phyloP scores from a whole-genome alignment of 2,329 filamentous ascomycete genomes.

The Coniella lustricola region DNA sequence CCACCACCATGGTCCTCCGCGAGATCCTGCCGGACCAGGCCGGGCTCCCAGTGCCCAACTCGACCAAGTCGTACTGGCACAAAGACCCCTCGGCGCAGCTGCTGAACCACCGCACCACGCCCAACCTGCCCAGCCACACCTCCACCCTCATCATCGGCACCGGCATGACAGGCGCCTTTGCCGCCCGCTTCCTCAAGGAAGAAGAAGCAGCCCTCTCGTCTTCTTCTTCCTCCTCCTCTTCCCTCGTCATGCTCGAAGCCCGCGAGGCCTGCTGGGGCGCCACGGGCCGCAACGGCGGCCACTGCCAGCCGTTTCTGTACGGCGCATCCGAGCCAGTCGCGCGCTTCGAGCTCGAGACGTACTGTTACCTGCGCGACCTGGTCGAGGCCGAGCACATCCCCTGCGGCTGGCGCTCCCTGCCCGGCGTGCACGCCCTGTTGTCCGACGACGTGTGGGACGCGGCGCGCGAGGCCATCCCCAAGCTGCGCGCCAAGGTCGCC shows the following conservation, averaged over 20 bases:
- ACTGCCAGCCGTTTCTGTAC: constrained; percentile 70
- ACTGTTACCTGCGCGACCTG: constrained; percentile 50
- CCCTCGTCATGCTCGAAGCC: constrained; percentile 69
- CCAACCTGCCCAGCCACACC: constrained; percentile 51
- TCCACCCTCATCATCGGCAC: constrained; percentile 69
- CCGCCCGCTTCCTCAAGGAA: constrained; percentile 54
- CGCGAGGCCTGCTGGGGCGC: constrained; percentile 76
- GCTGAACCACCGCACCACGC: constrained; percentile 60
- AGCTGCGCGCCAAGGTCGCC: constrained; percentile 44
- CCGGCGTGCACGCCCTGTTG: constrained; percentile 59
- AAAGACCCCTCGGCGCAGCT: constrained; percentile 57
- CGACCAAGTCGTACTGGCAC: constrained; percentile 69
- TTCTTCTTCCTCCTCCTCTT: constrained; percentile 27
- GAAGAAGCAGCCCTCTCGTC: constrained; percentile 23
- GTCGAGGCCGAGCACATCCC: constrained; percentile 50
- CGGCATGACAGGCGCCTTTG: constrained; percentile 70
- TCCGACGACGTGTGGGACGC: constrained; percentile 46
- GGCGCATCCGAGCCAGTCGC: constrained; percentile 52
- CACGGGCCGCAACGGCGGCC: constrained; percentile 69
- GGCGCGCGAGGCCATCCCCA: constrained; percentile 42
- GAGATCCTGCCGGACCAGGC: constrained; percentile 30
- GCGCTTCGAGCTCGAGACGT: constrained; percentile 67
- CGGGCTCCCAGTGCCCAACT: constrained; percentile 52
- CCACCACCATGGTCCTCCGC: constrained; percentile 19
- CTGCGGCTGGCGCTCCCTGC: constrained; percentile 62